Evolutionary conservation across 129 eudicot species (phyloP), one percentile per base, ranked within the genome.

Genomic region (Escallonia rubra): DNA sequence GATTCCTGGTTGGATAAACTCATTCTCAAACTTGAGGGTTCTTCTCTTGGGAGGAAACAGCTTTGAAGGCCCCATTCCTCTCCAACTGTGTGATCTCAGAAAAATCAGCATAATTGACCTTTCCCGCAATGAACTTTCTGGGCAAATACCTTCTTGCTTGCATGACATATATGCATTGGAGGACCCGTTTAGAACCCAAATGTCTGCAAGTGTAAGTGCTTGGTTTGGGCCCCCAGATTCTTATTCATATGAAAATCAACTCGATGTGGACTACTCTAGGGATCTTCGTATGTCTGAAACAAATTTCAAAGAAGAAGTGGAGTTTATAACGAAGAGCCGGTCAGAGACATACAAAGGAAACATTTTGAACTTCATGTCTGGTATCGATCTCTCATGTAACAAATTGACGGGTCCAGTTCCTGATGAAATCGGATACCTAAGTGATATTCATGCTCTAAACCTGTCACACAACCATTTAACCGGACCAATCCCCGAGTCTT

Each of bases 111-210:
- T 70, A 4, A 4, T 70, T 5, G 67, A 59, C 39, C 48, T 70
- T n/a, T 70, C 66, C 7, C 41, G 12, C 3, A 70, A 70, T 14
- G 11, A 41, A 0, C 40, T 70, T 60, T 34, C 67, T 14, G 74
- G 74, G 5, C 43, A n/a, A 11, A 70, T 70, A 23, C 74, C 74
- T 10, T 11, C 59, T 39, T 70, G 67, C 49, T 14, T 70, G 8
- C 6, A 9, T 46, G 10, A 2, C 50, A 6, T 46, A 5, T 0
- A 9, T 1, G 6, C 50, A 6, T 5, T 5, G 0, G 50, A 46
- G 1, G 50, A 46, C 10, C 8, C 50, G 10, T 46, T 46, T 46
- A 6, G 6, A 9, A 2, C 6, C 10, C 1, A 46, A 46, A 9
- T 9, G 10, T 0, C 0, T 6, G 50, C 10, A 46, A 0, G 1